Conservation (phyloP, 179 eudicot genomes). For the Camellia oleifera region DNA sequence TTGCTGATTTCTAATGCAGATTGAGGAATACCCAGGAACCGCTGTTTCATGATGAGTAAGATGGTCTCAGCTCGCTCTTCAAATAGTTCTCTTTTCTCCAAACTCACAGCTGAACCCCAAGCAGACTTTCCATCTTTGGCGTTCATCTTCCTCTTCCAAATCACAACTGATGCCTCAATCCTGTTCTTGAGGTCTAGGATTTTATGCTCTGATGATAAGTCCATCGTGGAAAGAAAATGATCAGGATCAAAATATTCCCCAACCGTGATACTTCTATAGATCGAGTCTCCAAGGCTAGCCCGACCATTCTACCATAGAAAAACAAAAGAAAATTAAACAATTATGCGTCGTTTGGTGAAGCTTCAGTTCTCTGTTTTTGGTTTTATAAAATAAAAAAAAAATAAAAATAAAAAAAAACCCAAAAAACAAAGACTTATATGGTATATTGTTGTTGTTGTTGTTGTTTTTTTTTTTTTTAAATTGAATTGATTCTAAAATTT, state of each 20-base stretch:
- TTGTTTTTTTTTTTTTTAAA: too few relatives aligned
- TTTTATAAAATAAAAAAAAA: too few relatives aligned
- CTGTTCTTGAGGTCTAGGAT: slow-evolving; percentile 74
- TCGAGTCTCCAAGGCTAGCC: slow-evolving; percentile 77
- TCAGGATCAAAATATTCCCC: slow-evolving; percentile 72
- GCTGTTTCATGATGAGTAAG: slow-evolving; percentile 62
- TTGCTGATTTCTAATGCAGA: slow-evolving; percentile 74
- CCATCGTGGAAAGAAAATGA: slow-evolving; percentile 51
- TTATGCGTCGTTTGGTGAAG: too few relatives aligned
- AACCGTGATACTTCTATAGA: slow-evolving; percentile 71
- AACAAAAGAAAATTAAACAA: background rate
- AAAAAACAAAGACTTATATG: too few relatives aligned
- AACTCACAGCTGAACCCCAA: slow-evolving; percentile 80
- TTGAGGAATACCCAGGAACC: slow-evolving; percentile 73
- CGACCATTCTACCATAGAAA: slow-evolving; percentile 62
- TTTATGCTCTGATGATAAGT: slow-evolving; percentile 83
- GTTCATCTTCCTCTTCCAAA: slow-evolving; percentile 80
- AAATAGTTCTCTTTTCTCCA: slow-evolving; percentile 72
- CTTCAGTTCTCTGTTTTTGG: too few relatives aligned
- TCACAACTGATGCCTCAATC: slow-evolving; percentile 86
- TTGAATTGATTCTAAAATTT: too few relatives aligned
- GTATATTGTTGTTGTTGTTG: too few relatives aligned
- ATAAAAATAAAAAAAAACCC: too few relatives aligned
- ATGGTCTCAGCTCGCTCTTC: slow-evolving; percentile 80
- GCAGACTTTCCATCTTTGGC: slow-evolving; percentile 71